Percentiles rank a stretch among this genome's conserved stretches.
Conservation (phyloP, 768 basidiomycete species). For the Trametes cinnabarina region DNA sequence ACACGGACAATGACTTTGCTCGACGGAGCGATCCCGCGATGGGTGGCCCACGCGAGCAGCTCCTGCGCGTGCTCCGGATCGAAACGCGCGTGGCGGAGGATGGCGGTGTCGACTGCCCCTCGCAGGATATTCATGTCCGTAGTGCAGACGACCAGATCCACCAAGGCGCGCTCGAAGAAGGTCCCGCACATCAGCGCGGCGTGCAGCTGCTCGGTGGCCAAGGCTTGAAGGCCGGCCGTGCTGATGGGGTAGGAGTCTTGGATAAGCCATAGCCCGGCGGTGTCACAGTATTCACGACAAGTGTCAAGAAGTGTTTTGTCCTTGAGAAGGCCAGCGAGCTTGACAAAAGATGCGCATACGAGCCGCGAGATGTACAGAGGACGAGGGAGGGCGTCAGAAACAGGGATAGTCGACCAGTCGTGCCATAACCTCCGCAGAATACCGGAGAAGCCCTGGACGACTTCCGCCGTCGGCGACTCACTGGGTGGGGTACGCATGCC, state of each 20-base stretch:
- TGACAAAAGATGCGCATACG: constrained; percentile 22
- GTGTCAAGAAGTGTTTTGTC: constrained; percentile 10
- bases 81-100: not conserved
- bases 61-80: constrained; percentile 16
- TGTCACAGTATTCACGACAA: constrained; percentile 4
- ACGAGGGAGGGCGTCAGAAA: not conserved
- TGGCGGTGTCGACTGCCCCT: constrained; percentile 1
- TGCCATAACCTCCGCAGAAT: constrained; percentile 30
- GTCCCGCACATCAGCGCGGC: constrained; percentile 12
- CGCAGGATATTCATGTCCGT: not conserved
- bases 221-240: not conserved
- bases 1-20: not conserved
- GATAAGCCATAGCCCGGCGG: constrained; percentile 1
- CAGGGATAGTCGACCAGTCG: constrained; percentile 31
- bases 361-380: constrained; percentile 1
- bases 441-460: constrained; percentile 6
- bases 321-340: constrained; percentile 17
- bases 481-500: not conserved
- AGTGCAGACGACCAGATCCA: constrained; percentile 13
- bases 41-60: constrained; percentile 8
- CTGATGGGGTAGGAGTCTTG: not conserved
- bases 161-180: constrained; percentile 14
- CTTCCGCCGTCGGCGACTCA: not conserved
- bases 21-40: constrained; percentile 4
- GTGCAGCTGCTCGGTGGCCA: constrained; percentile 17